Evolutionary conservation across 108 stramenopile species (phyloP).

Genomic region (Seminavis robusta): DNA sequence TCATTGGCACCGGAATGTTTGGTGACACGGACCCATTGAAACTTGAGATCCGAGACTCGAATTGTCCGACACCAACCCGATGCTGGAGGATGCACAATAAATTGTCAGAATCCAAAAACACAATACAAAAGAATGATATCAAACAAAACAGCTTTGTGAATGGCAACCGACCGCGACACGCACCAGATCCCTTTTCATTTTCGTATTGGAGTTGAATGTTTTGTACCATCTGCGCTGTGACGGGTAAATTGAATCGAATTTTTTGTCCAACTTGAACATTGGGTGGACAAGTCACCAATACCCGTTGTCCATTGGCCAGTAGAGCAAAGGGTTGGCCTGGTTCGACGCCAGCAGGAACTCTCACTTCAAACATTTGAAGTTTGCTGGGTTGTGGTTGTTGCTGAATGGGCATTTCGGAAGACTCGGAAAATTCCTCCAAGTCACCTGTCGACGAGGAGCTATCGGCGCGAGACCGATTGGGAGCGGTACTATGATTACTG

Average conservation of each 20-base stretch:
- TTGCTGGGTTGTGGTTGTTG: too few species aligned
- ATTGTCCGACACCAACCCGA: constrained; percentile 61
- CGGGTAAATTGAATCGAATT: too few species aligned
- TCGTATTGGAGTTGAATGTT: constrained; percentile 35
- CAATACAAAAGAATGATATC: too few species aligned
- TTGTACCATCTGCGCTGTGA: constrained; percentile 48
- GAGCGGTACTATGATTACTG: too few species aligned
- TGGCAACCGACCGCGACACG: constrained; percentile 52
- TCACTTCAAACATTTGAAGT: constrained; percentile 60
- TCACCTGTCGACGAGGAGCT: too few species aligned
- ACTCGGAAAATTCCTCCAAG: too few species aligned
- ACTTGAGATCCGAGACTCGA: constrained; percentile 55
- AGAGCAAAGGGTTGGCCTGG: constrained; percentile 60
- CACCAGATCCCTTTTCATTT: constrained; percentile 35
- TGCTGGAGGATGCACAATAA: constrained; percentile 42
- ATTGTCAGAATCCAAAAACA: too few species aligned
- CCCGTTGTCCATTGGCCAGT: constrained; percentile 62
- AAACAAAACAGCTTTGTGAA: too few species aligned
- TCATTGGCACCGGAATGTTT: constrained; percentile 19
- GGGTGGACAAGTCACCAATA: constrained; percentile 56
- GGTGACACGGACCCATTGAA: constrained; percentile 69
- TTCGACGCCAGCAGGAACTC: constrained; percentile 50
- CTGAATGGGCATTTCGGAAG: too few species aligned
- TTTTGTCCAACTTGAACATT: constrained; percentile 56
- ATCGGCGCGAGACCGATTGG: too few species aligned